phyloP scores from a whole-genome alignment of 2,329 filamentous ascomycete species.

The Aspergillus tubingensis region DNA sequence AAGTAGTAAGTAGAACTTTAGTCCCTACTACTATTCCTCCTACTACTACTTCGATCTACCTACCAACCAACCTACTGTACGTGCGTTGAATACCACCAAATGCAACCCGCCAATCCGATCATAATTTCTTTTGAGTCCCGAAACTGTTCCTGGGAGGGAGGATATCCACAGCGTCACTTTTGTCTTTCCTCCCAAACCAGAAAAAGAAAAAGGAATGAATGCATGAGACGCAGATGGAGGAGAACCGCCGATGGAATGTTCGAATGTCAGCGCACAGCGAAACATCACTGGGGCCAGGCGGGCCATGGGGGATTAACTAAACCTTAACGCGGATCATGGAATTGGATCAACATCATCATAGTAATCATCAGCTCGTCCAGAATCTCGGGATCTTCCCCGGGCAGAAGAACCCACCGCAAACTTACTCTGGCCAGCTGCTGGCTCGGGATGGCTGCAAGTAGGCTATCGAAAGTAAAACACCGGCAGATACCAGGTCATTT shows the following conservation, averaged over 20 bases:
- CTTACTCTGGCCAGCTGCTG: not conserved
- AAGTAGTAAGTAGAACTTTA: not conserved
- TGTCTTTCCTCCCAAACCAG: not conserved
- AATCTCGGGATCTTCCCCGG: slow-evolving; percentile 17
- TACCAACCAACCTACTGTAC: not conserved
- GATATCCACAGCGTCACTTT: not conserved
- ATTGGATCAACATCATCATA: slow-evolving; percentile 14
- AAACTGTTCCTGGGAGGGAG: not conserved
- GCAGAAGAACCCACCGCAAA: slow-evolving; percentile 5
- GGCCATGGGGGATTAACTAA: slow-evolving; percentile 10
- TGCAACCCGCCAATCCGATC: slow-evolving; percentile 1
- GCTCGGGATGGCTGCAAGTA: not conserved
- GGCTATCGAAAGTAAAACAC: slow-evolving; percentile 20
- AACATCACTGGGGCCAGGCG: slow-evolving; percentile 9
- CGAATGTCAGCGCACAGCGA: slow-evolving; percentile 16
- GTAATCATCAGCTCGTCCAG: slow-evolving; percentile 8
- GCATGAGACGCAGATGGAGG: slow-evolving; percentile 12
- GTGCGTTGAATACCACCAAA: not conserved
- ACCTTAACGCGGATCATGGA: slow-evolving; percentile 19
- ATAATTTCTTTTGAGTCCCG: not conserved
- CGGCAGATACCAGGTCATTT: slow-evolving; percentile 11
- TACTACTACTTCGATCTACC: not conserved
- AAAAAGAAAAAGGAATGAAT: slow-evolving; percentile 14
- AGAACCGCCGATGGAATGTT: slow-evolving; percentile 19
- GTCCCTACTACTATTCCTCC: not conserved